Base-by-base conservation (phyloP, 257 asterid genomes). In the Salvia splendens region DNA sequence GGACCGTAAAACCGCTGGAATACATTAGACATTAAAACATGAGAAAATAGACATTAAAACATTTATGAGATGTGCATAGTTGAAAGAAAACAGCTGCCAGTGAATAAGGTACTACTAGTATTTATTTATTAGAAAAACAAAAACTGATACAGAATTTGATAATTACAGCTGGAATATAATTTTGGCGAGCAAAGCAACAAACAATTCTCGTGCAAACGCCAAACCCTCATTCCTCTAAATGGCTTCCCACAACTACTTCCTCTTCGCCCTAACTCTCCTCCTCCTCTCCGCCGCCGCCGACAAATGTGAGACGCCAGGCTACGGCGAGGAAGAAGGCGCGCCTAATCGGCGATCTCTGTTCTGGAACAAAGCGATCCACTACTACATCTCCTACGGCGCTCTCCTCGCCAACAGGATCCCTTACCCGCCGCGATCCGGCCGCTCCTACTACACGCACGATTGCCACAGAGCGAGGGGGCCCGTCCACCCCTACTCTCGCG, bases 361-460 rank as follows among this genome's bases (percentile, higher is more conserved):
- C 33, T 90, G 97, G 97, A 83, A 75, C 53, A 70, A 64, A 58
- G 52, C 32, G 50, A 71, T 82, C 24, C 82, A 38, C 43, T 79
- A 76, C 81, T 87, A 89, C 85, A 89, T 89, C 52, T 89, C 97
- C 3, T 89, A 89, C 62, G 95, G 88, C 6, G 95, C 95, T 6
- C 77, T 89, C 17, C 69, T 85, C 42, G 94, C 95, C 11, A 80
- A 89, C 73, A 75, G 95, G 56, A 67, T 89, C 35, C 95, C 94
- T 5, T 89, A 94, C 63, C 94, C 95, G 9, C 91, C 97, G 33
- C 87, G 92, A 24, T 89, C 97, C 2, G 97, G 97, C 11, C 84
- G 95, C 74, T 89, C 97, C 7, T 89, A 89, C 62, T 87, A 89
- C 51, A 89, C 97, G 6, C 94, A 85, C 64, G 81, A 85, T 70